Evolutionary conservation across 441 rosid genomes (phyloP).

Genomic region (Populus hybrid): DNA sequence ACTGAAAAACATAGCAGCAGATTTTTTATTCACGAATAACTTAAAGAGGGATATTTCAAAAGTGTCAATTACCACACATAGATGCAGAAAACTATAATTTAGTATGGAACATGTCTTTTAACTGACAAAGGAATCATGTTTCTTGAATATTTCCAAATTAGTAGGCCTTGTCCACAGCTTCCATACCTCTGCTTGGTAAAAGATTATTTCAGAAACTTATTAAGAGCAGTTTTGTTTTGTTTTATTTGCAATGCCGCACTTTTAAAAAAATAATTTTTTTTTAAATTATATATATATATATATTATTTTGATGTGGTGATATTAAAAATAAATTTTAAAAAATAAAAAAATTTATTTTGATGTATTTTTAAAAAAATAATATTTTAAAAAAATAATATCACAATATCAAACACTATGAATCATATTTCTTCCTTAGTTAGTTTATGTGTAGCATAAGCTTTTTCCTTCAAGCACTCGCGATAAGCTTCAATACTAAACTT

Average conservation of each 20-base stretch:
- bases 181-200: not conserved
- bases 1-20: not conserved
- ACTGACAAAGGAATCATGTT: not conserved
- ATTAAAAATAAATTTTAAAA: too few relatives aligned
- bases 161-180: not conserved
- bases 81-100: not conserved
- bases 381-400: too few relatives aligned
- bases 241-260: too few relatives aligned
- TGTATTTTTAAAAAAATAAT: too few relatives aligned
- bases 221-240: too few relatives aligned
- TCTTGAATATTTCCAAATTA: not conserved
- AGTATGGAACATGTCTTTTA: not conserved
- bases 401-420: not conserved
- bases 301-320: too few relatives aligned
- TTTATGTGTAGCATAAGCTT: not conserved
- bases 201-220: not conserved
- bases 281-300: too few relatives aligned
- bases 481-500: not conserved
- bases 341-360: too few relatives aligned
- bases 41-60: not conserved
- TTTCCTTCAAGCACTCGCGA: too few relatives aligned
- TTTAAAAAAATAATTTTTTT: too few relatives aligned
- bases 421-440: not conserved
- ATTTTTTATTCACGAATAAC: not conserved
- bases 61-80: not conserved